These are phyloP conservation scores for Fusarium chaquense DNA, from an alignment of 2,329 filamentous ascomycete genomes.

Conservation along the genomic window DNA sequence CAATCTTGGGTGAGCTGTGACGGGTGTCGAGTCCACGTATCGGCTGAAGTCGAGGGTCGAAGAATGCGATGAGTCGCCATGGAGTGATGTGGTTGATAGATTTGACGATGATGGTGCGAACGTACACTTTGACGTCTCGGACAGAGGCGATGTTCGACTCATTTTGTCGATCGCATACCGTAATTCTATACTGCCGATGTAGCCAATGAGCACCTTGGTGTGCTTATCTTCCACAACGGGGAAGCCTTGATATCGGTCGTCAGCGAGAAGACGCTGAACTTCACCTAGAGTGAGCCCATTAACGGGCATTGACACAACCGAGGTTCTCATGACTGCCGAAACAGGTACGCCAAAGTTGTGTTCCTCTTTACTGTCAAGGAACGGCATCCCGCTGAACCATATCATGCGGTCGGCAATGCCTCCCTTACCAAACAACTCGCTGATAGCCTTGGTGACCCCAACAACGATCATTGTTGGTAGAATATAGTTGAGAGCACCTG, in stretches of 20 bases:
- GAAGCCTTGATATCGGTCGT: constrained; percentile 91
- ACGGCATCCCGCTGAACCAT: constrained; percentile 97
- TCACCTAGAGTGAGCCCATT: constrained; percentile 80
- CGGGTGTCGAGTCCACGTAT: constrained; percentile 89
- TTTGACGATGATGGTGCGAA: constrained; percentile 68
- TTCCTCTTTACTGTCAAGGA: constrained; percentile 96
- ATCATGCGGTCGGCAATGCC: constrained; percentile 99
- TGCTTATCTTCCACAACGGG: constrained; percentile 83
- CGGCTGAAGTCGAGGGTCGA: constrained; percentile 81
- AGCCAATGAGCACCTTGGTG: constrained; percentile 82
- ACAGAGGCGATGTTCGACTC: constrained; percentile 75
- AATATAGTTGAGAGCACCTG: constrained; percentile 96
- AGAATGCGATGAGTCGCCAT: constrained; percentile 50
- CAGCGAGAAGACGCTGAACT: constrained; percentile 79
- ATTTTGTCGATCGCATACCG: constrained; percentile 89
- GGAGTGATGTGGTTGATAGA: constrained; percentile 52
- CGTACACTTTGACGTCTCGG: constrained; percentile 75
- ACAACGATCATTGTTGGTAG: constrained; percentile 99
- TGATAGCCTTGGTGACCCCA: constrained; percentile 93
- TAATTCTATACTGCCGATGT: constrained; percentile 92
- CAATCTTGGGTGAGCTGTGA: constrained; percentile 90
- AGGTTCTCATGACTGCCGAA: constrained; percentile 86
- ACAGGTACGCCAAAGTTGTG: constrained; percentile 97
- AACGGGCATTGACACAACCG: constrained; percentile 79
- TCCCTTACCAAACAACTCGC: constrained; percentile 91